Percentiles rank a stretch among this genome's conserved stretches.
Evolutionary conservation across 352 stramenopile genomes (phyloP).

Genomic region (Globisporangium lucens): DNA sequence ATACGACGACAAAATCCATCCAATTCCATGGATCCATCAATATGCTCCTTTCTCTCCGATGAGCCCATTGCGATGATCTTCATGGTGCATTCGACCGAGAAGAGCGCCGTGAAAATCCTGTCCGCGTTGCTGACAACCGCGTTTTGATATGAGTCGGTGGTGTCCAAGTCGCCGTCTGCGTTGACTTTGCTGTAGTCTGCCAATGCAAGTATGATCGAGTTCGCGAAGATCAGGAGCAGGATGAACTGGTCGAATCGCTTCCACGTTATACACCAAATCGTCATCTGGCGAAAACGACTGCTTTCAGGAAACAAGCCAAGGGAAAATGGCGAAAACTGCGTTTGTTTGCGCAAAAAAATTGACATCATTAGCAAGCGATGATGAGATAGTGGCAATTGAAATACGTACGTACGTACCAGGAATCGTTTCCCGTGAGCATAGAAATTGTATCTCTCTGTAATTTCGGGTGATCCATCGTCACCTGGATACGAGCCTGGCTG

Average conservation of each 20-base stretch:
- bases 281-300: slow-evolving; percentile 44
- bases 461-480: slow-evolving; percentile 20
- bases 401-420: slow-evolving; percentile 34
- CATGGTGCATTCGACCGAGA: slow-evolving; percentile 86
- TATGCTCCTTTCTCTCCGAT: slow-evolving; percentile 71
- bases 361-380: not conserved
- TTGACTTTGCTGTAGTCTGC: slow-evolving; percentile 73
- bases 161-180: slow-evolving; percentile 35
- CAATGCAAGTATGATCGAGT: slow-evolving; percentile 77
- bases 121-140: slow-evolving; percentile 58
- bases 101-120: slow-evolving; percentile 59
- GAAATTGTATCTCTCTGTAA: slow-evolving; percentile 46
- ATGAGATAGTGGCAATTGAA: not conserved
- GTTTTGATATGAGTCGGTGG: slow-evolving; percentile 41
- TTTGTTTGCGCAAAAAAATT: not conserved
- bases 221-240: slow-evolving; percentile 78
- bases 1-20: slow-evolving; percentile 90
- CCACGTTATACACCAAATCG: slow-evolving; percentile 71
- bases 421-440: slow-evolving; percentile 58
- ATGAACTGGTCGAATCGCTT: slow-evolving; percentile 84
- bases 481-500: slow-evolving; percentile 19
- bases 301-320: slow-evolving; percentile 47
- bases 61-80: slow-evolving; percentile 88
- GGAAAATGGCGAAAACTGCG: slow-evolving; percentile 58
- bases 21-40: slow-evolving; percentile 87